Conservation (phyloP, 164 flowering plant species). For the Kalanchoe fedtschenkoi region DNA sequence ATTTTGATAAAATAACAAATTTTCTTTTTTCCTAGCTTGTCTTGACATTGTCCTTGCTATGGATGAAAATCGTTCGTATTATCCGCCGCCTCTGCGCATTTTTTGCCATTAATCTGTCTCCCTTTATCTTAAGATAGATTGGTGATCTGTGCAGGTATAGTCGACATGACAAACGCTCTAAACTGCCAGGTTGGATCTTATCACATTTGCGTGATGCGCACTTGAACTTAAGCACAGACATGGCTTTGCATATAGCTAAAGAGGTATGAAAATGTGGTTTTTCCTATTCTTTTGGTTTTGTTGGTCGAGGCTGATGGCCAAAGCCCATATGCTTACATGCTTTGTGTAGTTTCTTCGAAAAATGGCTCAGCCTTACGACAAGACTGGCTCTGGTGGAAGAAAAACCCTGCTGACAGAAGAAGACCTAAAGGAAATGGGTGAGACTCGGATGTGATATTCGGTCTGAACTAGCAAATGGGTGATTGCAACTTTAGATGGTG, state of each 20-base stretch:
- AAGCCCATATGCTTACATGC: neutral
- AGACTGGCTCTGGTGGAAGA: conserved; percentile 48
- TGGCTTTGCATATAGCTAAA: conserved; percentile 91
- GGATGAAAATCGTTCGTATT: neutral
- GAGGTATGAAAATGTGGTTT: conserved; percentile 42
- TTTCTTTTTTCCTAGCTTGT: neutral
- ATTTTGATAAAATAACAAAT: too few relatives aligned
- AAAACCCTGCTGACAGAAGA: conserved; percentile 82
- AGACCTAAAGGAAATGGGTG: conserved; percentile 71
- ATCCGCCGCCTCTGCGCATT: neutral
- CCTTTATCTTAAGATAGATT: neutral
- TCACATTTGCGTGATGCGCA: conserved; percentile 89
- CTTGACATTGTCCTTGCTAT: neutral
- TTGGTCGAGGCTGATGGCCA: neutral
- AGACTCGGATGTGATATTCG: neutral
- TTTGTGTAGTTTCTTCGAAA: conserved; percentile 71
- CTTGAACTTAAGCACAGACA: conserved; percentile 92
- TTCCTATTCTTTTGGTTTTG: neutral
- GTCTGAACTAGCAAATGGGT: neutral
- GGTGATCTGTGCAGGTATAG: conserved; percentile 54
- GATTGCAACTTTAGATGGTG: neutral
- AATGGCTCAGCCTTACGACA: conserved; percentile 98
- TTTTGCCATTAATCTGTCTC: neutral
- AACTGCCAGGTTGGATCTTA: conserved; percentile 91
- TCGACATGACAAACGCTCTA: conserved; percentile 94